Conservation (phyloP, 306 rosid genomes). For the Lithocarpus polystachyus region DNA sequence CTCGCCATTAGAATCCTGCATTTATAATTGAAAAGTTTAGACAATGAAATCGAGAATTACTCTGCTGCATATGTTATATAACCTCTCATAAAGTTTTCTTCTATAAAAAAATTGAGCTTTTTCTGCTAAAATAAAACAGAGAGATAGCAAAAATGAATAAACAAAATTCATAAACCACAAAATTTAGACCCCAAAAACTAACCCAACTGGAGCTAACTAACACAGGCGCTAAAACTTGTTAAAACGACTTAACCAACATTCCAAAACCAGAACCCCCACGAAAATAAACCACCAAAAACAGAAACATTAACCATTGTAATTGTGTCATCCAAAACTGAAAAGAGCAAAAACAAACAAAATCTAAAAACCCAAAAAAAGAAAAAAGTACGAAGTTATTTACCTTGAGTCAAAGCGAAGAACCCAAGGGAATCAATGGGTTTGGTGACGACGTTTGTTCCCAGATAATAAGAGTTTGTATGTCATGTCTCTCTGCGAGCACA, state of each 20-base stretch:
- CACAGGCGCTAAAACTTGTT: not conserved
- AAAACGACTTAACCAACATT: not conserved
- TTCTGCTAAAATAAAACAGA: not conserved
- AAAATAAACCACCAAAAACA: not conserved
- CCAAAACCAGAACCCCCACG: not conserved
- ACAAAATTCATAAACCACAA: not conserved
- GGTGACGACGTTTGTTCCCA: constrained; percentile 35
- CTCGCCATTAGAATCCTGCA: not conserved
- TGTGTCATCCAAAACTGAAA: too few relatives aligned
- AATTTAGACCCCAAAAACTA: not conserved
- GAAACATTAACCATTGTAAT: not conserved
- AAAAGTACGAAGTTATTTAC: constrained; percentile 8
- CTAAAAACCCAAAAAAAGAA: not conserved
- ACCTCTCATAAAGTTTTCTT: too few relatives aligned
- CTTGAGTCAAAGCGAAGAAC: constrained; percentile 35
- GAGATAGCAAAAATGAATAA: not conserved
- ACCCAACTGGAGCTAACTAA: not conserved
- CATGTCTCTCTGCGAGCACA: constrained; percentile 27
- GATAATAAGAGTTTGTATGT: constrained; percentile 25
- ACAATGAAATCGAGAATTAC: not conserved
- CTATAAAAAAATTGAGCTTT: not conserved
- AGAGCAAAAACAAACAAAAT: not conserved
- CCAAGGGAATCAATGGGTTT: constrained; percentile 24
- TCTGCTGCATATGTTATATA: not conserved
- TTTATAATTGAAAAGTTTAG: not conserved